Percentiles rank a stretch among this genome's conserved stretches.
These are phyloP conservation scores for Gossypium gossypioides DNA, from an alignment of 441 rosid genomes.

Conservation along the genomic window DNA sequence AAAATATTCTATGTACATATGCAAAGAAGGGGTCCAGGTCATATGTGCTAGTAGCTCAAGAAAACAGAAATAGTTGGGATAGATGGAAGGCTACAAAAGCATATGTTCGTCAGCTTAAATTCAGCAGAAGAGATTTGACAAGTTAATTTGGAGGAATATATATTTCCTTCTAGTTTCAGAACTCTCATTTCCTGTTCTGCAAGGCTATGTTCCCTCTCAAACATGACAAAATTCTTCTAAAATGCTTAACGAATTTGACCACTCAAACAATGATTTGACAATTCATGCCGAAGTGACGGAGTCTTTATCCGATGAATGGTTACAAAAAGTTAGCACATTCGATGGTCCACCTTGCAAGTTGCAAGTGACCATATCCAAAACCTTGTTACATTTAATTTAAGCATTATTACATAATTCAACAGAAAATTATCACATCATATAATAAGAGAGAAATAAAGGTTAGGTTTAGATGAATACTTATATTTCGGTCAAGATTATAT, in stretches of 20 bases:
- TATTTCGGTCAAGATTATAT: background rate
- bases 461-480: background rate
- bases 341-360: background rate
- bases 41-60: conserved; percentile 4
- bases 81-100: background rate
- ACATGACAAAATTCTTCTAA: background rate
- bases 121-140: background rate
- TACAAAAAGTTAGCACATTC: background rate
- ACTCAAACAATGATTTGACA: conserved; percentile 2
- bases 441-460: background rate
- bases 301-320: background rate
- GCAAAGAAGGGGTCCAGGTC: background rate
- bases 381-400: background rate
- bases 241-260: background rate
- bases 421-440: background rate
- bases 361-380: background rate
- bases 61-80: background rate
- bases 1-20: background rate
- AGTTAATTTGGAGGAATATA: background rate
- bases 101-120: background rate
- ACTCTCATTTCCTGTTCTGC: background rate
- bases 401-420: background rate
- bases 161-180: background rate
- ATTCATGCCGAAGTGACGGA: background rate
- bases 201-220: background rate